A percentile compares a stretch with the other conserved stretches of the same genome.
These are phyloP conservation scores for Fusarium anguioides DNA, from an alignment of 2,329 filamentous ascomycete genomes.

Conservation along the genomic window DNA sequence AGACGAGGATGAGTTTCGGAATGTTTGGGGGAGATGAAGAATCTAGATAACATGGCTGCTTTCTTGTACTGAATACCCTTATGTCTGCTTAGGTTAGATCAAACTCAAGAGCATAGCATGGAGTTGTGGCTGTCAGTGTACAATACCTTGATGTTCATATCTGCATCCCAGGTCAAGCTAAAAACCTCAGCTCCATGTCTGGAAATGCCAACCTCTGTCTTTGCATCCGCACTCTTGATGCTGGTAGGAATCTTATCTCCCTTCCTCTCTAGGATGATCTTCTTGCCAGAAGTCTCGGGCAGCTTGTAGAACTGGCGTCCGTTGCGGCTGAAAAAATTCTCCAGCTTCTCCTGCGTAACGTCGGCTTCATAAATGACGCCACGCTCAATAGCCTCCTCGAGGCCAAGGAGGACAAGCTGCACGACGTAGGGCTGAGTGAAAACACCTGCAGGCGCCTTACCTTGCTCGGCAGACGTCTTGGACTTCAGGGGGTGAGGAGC, in stretches of 20 bases:
- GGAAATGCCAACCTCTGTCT: slow-evolving; percentile 58
- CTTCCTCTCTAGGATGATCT: slow-evolving; percentile 55
- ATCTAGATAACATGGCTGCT: slow-evolving; percentile 34
- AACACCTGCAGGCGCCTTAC: slow-evolving; percentile 75
- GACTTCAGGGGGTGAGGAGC: slow-evolving; percentile 72
- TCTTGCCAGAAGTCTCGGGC: slow-evolving; percentile 44
- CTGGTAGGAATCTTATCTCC: slow-evolving; percentile 55
- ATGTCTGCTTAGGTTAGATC: slow-evolving; percentile 10
- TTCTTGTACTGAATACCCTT: slow-evolving; percentile 35
- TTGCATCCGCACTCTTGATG: slow-evolving; percentile 53
- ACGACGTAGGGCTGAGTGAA: slow-evolving; percentile 81
- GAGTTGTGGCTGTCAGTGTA: slow-evolving; percentile 44
- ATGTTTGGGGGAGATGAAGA: slow-evolving; percentile 56
- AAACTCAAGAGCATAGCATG: slow-evolving; percentile 41
- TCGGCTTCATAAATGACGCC: slow-evolving; percentile 62
- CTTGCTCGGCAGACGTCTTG: slow-evolving; percentile 62
- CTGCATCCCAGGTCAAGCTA: slow-evolving; percentile 52
- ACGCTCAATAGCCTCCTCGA: slow-evolving; percentile 70
- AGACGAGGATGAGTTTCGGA: slow-evolving; percentile 56
- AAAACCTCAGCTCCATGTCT: slow-evolving; percentile 56
- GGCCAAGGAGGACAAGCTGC: slow-evolving; percentile 69
- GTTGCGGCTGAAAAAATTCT: slow-evolving; percentile 64
- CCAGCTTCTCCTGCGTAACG: slow-evolving; percentile 66
- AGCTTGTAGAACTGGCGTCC: slow-evolving; percentile 66
- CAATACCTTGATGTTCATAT: slow-evolving; percentile 35